Evolutionary conservation across 768 basidiomycete genomes (phyloP), one percentile per base, ranked within the genome.

Genomic region (Boletellus sp.): DNA sequence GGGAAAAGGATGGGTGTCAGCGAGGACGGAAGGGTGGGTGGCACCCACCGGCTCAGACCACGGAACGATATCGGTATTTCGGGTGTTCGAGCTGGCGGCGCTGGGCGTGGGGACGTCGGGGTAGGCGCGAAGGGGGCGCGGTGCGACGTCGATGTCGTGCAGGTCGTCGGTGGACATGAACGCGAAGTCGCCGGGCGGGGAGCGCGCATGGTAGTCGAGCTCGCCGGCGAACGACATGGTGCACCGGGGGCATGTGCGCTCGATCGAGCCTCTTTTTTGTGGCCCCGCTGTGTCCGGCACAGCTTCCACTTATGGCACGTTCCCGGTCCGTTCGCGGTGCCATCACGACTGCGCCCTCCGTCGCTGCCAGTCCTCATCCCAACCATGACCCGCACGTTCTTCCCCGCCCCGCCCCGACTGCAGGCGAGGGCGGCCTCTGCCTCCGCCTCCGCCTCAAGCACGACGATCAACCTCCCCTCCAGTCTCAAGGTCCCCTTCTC

Each of bases 401-500:
- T 38, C 39, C 45, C 52, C 15, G 28, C 54, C 20, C 10, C 50
- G 4, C 49, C 46, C 3, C 51, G 45, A 59, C 33, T 52, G 3
- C 38, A 19, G 1, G 49, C 55, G 26, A 51, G 53, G 54, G 45
- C 56, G 1, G 70, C 76, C 10, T 70, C 78, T 6, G 57, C 77
- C 8, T 67, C 76, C 5, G 68, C 78, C 20, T 53, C 74, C 26
- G 64, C 53, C 9, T 53, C 71, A 3, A 60, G 57, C 44, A 66
- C 73, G 0, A 49, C 79, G n/a, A 60, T 67, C 19, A 34, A 58
- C 26, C 67, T 59, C 62, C 70, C 49, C 46, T 70, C 54, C 1
- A 83, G 78, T 56, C 78, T 83, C 66, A 83, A 83, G 71, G 81
- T 80, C 16, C 26, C 57, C 51, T 8, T 15, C 23, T 35, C 39